Percentiles rank a stretch among this genome's conserved stretches.
phyloP scores from a whole-genome alignment of 208 protist genomes.

The Trypanosoma conorhini region DNA sequence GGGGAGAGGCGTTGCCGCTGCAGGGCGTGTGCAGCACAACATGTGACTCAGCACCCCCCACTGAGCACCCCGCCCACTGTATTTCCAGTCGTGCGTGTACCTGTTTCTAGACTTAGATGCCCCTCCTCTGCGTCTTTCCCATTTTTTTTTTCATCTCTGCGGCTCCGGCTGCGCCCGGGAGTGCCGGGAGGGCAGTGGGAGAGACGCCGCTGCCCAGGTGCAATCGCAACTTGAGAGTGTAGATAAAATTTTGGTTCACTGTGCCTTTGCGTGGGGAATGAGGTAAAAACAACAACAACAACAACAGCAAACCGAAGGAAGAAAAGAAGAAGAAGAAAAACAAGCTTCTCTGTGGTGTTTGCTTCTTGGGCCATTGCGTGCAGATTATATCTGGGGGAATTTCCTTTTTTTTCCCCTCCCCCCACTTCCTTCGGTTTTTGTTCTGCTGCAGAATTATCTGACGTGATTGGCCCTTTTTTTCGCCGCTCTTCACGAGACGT shows the following conservation, averaged over 20 bases:
- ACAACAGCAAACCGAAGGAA: slow-evolving; percentile 6
- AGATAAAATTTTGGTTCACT: background rate
- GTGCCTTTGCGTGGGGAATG: background rate
- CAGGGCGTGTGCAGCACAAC: background rate
- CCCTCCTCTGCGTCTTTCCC: background rate
- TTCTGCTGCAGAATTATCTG: too few relatives aligned
- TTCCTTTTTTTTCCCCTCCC: slow-evolving; percentile 13
- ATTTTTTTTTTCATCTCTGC: background rate
- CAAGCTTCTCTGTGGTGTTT: background rate
- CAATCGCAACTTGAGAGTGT: background rate
- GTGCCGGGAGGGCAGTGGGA: too few relatives aligned
- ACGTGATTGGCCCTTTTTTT: too few relatives aligned
- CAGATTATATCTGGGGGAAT: too few relatives aligned
- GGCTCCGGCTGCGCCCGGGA: too few relatives aligned
- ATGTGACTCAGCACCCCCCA: background rate
- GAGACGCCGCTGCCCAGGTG: background rate
- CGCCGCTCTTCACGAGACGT: too few relatives aligned
- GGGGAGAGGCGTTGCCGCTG: background rate
- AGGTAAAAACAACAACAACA: background rate
- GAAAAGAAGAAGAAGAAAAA: slow-evolving; percentile 10
- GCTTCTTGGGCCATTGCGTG: background rate
- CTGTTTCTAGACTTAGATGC: slow-evolving; percentile 1
- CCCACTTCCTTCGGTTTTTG: too few relatives aligned
- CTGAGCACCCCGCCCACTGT: background rate
- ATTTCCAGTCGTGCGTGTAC: background rate